Percentiles rank a stretch among this genome's conserved stretches.
phyloP scores from a whole-genome alignment of 2,329 filamentous ascomycete species.

The Scopulariopsis brevicaulis region DNA sequence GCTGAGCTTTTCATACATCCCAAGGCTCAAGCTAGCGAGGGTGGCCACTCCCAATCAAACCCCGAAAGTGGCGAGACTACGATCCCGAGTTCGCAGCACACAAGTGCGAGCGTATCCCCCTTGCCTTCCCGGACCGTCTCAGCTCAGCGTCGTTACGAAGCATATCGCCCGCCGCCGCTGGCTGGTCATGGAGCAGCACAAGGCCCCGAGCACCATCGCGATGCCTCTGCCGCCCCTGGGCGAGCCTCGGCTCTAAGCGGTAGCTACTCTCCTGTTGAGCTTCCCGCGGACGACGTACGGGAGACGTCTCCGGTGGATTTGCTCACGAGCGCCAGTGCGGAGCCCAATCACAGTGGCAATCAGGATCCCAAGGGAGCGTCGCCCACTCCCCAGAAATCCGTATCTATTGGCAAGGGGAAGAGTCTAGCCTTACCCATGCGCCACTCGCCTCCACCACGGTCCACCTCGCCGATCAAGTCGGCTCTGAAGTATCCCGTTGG shows the following conservation, averaged over 20 bases:
- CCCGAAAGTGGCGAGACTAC: neutral
- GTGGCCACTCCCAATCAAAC: neutral
- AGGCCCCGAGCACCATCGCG: neutral
- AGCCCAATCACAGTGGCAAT: neutral
- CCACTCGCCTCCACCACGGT: slow-evolving; percentile 48
- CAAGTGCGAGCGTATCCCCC: neutral
- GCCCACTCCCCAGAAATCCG: neutral
- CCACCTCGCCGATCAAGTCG: slow-evolving; percentile 66
- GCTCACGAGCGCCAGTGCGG: neutral
- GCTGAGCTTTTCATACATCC: slow-evolving; percentile 1
- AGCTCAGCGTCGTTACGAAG: neutral
- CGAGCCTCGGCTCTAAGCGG: neutral
- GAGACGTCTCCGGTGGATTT: neutral
- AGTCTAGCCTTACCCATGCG: slow-evolving; percentile 5
- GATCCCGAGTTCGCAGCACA: neutral
- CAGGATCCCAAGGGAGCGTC: neutral
- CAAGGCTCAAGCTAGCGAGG: neutral
- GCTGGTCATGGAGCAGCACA: neutral
- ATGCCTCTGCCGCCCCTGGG: neutral
- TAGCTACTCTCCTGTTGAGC: neutral
- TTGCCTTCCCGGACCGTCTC: neutral
- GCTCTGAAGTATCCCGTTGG: slow-evolving; percentile 54
- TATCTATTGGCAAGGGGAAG: neutral
- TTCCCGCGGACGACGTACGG: neutral
- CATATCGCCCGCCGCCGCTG: neutral